phyloP scores from a whole-genome alignment of 768 basidiomycete genomes.

The Naganishia onofrii region DNA sequence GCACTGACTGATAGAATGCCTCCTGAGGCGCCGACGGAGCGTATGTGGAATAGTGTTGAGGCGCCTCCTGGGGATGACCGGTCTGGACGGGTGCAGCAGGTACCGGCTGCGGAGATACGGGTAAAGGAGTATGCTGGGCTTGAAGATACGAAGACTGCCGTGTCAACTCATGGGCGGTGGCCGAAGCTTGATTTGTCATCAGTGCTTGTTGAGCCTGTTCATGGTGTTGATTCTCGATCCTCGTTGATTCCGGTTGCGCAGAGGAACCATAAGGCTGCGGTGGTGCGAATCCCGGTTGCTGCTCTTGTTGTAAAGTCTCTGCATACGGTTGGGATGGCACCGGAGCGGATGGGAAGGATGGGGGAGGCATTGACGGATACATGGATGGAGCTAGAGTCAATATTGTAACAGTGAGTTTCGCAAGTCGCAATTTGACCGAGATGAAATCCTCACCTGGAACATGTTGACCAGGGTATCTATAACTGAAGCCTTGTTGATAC shows the following conservation, averaged over 20 bases:
- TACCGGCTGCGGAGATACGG: constrained; percentile 23
- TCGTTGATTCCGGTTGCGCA: constrained; percentile 6
- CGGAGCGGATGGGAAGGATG: constrained; percentile 29
- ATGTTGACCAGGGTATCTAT: constrained; percentile 28
- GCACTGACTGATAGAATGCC: background rate
- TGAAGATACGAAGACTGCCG: constrained; percentile 29
- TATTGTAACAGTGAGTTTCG: constrained; percentile 9
- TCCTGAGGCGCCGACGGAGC: background rate
- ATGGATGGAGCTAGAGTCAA: constrained; percentile 32
- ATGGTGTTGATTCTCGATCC: constrained; percentile 2
- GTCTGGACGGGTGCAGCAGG: constrained; percentile 30
- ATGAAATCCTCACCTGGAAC: constrained; percentile 21
- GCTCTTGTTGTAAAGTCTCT: constrained; percentile 42
- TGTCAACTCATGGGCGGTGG: constrained; percentile 24
- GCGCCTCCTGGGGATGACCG: background rate
- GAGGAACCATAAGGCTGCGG: constrained; percentile 25
- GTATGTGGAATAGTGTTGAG: background rate
- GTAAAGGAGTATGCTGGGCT: constrained; percentile 28
- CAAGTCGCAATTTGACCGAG: constrained; percentile 24
- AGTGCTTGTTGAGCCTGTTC: constrained; percentile 28
- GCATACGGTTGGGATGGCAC: constrained; percentile 29
- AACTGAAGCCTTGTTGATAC: constrained; percentile 34
- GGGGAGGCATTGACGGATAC: constrained; percentile 42
- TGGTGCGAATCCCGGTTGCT: constrained; percentile 32
- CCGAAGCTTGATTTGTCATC: constrained; percentile 31